A percentile compares a stretch with the other conserved stretches of the same genome.
These are phyloP conservation scores for Fusarium nanum DNA, from an alignment of 2,329 filamentous ascomycete species.

Conservation along the genomic window DNA sequence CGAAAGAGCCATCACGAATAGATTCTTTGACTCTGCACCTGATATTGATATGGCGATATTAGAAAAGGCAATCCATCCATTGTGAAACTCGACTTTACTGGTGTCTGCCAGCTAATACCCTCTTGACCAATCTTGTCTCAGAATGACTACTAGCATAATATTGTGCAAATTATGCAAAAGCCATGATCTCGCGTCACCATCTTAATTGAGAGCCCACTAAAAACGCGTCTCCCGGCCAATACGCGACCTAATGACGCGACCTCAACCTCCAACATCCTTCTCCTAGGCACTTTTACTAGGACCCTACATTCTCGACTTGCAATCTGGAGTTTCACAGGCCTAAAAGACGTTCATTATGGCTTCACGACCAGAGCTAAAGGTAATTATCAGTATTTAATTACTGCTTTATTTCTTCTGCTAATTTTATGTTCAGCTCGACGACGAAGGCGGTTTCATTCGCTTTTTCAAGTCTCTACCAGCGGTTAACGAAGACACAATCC, in stretches of 20 bases:
- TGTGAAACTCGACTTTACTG: not conserved
- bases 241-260: conserved; percentile 41
- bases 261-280: conserved; percentile 22
- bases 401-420: not conserved
- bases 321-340: conserved; percentile 16
- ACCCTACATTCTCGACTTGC: conserved; percentile 13
- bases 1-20: not conserved
- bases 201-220: conserved; percentile 44
- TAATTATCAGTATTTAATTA: conserved; percentile 45
- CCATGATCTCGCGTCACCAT: conserved; percentile 38
- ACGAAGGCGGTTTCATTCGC: conserved; percentile 95
- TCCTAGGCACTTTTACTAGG: conserved; percentile 13
- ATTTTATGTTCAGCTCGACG: conserved; percentile 76
- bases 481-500: conserved; percentile 78
- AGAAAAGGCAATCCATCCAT: not conserved
- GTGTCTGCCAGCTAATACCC: not conserved
- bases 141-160: not conserved
- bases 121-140: not conserved
- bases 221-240: conserved; percentile 47
- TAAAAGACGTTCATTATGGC: conserved; percentile 64
- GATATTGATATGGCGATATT: not conserved
- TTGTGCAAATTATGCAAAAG: not conserved
- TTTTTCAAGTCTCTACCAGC: conserved; percentile 89
- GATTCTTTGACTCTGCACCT: not conserved
- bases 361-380: conserved; percentile 78